A percentile compares a stretch with the other conserved stretches of the same genome.
phyloP scores from a whole-genome alignment of 768 basidiomycete species.

The Kwoniella bestiolae region DNA sequence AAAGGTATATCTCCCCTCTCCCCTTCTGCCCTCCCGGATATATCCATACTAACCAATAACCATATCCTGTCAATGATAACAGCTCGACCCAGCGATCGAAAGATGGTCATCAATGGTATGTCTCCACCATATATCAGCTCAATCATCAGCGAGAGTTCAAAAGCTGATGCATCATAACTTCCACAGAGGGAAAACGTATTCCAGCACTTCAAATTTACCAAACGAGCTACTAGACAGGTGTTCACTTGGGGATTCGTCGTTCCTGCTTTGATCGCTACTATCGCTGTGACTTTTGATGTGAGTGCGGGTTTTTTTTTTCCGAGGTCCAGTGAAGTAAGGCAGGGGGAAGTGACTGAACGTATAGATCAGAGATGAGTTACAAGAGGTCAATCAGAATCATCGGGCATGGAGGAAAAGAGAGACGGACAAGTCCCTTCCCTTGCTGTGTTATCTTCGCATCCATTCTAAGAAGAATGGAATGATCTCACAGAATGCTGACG shows the following conservation, averaged over 20 bases:
- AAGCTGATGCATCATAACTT: no score
- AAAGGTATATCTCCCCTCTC: constrained; percentile 18
- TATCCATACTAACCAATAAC: no score
- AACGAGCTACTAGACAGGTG: constrained; percentile 66
- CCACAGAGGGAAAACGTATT: constrained; percentile 77
- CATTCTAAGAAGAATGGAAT: no score
- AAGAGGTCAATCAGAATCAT: no score
- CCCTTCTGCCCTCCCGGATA: neutral
- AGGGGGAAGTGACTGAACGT: neutral
- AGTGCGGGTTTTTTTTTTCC: constrained; percentile 21
- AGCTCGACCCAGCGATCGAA: constrained; percentile 65
- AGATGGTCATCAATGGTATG: constrained; percentile 69
- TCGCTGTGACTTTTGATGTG: constrained; percentile 48
- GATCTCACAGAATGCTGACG: neutral
- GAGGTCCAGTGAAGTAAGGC: no score
- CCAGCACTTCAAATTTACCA: constrained; percentile 79
- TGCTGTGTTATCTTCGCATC: no score
- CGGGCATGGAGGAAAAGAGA: no score
- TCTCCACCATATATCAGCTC: neutral
- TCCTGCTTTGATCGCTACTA: constrained; percentile 61
- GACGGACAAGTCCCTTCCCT: no score
- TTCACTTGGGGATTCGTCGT: constrained; percentile 68
- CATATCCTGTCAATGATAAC: no score
- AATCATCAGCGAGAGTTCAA: no score
- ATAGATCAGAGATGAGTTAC: neutral